A percentile compares a stretch with the other conserved stretches of the same genome.
These are phyloP conservation scores for Aegilops speltoides DNA, from an alignment of 176 grass and related monocot genomes.

Conservation along the genomic window DNA sequence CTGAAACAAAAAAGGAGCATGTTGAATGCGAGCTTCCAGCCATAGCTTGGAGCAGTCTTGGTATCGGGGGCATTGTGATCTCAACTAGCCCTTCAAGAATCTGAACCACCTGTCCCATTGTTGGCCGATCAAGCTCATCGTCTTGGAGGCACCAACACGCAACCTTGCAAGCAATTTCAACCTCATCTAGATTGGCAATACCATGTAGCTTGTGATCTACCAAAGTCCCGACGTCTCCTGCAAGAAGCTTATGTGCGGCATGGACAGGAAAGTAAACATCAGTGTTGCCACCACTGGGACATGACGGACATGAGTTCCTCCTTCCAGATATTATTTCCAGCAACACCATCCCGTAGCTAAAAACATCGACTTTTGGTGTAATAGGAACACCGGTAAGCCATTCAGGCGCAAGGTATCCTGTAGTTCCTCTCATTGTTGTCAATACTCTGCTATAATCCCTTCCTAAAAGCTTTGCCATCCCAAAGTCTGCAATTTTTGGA, in stretches of 20 bases:
- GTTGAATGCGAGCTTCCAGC: not conserved
- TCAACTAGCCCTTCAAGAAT: slow-evolving; percentile 36
- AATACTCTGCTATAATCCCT: slow-evolving; percentile 1
- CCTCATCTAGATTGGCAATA: slow-evolving; percentile 9
- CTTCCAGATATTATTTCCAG: slow-evolving; percentile 7
- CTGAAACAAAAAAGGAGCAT: not conserved
- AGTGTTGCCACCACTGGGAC: not conserved
- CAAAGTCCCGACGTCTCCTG: slow-evolving; percentile 31
- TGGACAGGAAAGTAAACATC: slow-evolving; percentile 29
- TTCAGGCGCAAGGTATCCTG: slow-evolving; percentile 31
- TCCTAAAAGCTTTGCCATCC: not conserved
- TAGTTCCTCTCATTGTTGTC: slow-evolving; percentile 39
- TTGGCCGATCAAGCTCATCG: slow-evolving; percentile 32
- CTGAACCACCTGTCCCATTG: slow-evolving; percentile 44
- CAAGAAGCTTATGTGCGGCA: slow-evolving; percentile 17
- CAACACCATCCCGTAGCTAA: slow-evolving; percentile 23
- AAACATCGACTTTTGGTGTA: slow-evolving; percentile 38
- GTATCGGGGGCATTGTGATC: slow-evolving; percentile 31
- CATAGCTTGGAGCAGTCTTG: slow-evolving; percentile 28
- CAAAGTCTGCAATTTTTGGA: not conserved
- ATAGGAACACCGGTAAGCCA: slow-evolving; percentile 25
- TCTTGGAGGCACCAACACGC: slow-evolving; percentile 49
- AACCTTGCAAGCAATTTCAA: slow-evolving; percentile 30
- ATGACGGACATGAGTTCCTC: not conserved
- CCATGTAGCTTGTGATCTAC: slow-evolving; percentile 27